Conservation (phyloP, 2,329 filamentous ascomycete genomes). For the Cytospora paraplurivora region DNA sequence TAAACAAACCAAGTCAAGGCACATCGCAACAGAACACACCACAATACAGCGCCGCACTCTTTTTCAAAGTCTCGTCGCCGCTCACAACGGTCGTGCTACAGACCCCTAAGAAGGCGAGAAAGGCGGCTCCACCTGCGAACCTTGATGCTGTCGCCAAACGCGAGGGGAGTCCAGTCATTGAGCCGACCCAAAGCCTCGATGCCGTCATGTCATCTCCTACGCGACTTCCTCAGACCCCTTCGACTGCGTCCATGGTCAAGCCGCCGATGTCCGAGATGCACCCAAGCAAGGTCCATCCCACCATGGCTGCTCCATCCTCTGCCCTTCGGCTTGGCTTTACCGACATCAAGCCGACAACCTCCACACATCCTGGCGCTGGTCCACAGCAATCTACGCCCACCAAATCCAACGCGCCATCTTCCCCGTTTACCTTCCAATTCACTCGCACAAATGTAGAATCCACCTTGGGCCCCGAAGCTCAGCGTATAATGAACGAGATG, state of each 20-base stretch:
- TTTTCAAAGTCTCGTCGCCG: conserved; percentile 7
- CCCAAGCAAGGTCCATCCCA: conserved; percentile 78
- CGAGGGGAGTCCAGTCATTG: conserved; percentile 41
- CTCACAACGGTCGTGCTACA: conserved; percentile 28
- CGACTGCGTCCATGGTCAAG: conserved; percentile 65
- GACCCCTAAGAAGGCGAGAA: conserved; percentile 27
- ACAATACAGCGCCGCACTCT: background rate
- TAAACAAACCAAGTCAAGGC: conserved; percentile 22
- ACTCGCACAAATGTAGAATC: conserved; percentile 51
- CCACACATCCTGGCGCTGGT: conserved; percentile 39
- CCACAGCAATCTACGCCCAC: conserved; percentile 64
- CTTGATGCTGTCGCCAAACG: conserved; percentile 49
- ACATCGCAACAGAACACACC: background rate
- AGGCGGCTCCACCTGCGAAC: conserved; percentile 32
- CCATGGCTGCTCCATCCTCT: conserved; percentile 75
- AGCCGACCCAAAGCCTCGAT: conserved; percentile 36
- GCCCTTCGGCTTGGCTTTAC: conserved; percentile 81
- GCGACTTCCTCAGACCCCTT: conserved; percentile 57
- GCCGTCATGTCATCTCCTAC: conserved; percentile 41
- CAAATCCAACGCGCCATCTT: conserved; percentile 55
- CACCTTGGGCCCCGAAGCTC: conserved; percentile 63
- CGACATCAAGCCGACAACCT: conserved; percentile 65
- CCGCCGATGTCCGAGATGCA: conserved; percentile 85
- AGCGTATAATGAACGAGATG: conserved; percentile 65
- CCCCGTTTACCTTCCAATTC: conserved; percentile 68